These are phyloP conservation scores for Magnaporthiopsis incrustans DNA, from an alignment of 2,329 filamentous ascomycete genomes.

Conservation along the genomic window DNA sequence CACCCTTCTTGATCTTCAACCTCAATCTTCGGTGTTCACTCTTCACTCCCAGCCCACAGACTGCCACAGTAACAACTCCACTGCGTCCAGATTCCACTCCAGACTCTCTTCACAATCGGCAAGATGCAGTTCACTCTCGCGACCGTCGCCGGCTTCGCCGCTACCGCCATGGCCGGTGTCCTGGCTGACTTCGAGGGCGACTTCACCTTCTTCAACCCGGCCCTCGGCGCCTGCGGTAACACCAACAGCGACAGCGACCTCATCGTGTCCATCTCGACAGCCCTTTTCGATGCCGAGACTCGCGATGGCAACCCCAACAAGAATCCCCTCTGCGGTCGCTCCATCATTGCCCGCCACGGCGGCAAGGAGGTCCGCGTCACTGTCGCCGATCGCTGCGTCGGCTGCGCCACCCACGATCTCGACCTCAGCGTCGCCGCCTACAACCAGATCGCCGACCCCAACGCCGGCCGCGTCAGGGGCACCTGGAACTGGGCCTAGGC, in stretches of 20 bases:
- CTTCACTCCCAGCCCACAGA: too few species aligned
- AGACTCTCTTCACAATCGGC: not conserved
- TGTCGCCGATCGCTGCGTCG: conserved; percentile 60
- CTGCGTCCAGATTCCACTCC: too few species aligned
- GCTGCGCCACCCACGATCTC: conserved; percentile 36
- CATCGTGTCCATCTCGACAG: conserved; percentile 9
- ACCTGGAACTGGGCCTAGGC: conserved; percentile 26
- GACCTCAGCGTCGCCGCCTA: conserved; percentile 43
- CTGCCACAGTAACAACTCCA: not conserved
- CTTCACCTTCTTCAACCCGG: conserved; percentile 7
- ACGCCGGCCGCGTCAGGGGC: conserved; percentile 29
- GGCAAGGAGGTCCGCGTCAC: conserved; percentile 38
- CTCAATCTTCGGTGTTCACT: too few species aligned
- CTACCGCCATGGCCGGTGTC: not conserved
- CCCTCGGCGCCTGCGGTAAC: conserved; percentile 8
- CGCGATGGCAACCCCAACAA: conserved; percentile 6
- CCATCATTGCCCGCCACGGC: conserved; percentile 42
- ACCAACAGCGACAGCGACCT: conserved; percentile 8
- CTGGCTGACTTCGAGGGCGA: conserved; percentile 1
- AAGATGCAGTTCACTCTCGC: conserved; percentile 1
- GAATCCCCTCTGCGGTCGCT: conserved; percentile 39
- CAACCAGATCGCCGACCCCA: conserved; percentile 33
- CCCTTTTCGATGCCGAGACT: conserved; percentile 7
- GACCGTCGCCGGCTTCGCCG: not conserved
- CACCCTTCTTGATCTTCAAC: too few species aligned